Evolutionary conservation across 169 alveolate genomes (phyloP), one percentile per base, ranked within the genome.

Genomic region (Amoebophrya sp.): DNA sequence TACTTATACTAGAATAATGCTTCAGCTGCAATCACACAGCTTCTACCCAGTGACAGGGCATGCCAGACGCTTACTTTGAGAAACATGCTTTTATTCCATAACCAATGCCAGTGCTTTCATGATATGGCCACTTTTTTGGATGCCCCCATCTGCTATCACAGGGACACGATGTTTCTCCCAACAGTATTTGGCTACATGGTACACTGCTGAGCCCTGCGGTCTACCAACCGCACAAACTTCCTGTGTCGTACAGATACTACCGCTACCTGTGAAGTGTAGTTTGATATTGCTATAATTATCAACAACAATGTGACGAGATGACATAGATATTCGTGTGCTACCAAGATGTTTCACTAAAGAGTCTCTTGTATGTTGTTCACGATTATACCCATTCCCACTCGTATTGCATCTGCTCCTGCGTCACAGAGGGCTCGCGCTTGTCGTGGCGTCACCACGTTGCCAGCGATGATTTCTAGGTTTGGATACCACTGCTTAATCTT

Each of bases 61-160:
- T 65, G 29, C 29, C 83, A 65, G 41, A 40, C 89, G 39, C 90
- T 40, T 0, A 6, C 1, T 29, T n/a, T 53, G 78, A 10, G 47
- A n/a, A n/a, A 91, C 0, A 2, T 34, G 41, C 23, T 24, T 0
- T 3, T 3, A n/a, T n/a, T n/a, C 34, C 29, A 93, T 54, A 34
- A n/a, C n/a, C n/a, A n/a, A n/a, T n/a, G n/a, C n/a, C 29, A 47
- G 65, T 6, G 96, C 98, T 95, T 98, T 97, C 92, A 97, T 95
- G 89, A 98, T 96, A 93, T 98, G 98, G 18, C 99, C 99, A 23
- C 98, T 96, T 90, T 94, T 95, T 93, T 96, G 95, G 76, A 97
- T 96, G 34, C 99, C 99, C 23, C 99, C 99, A 94, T 98, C 99
- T 12, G 99, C 98, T 41, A 98, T 97, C 41, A 97, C 94, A 18